Percentiles rank a stretch among this genome's conserved stretches.
Evolutionary conservation across 192 early-diverging fungal genomes (phyloP).

Genomic region (Entomortierella lignicola): DNA sequence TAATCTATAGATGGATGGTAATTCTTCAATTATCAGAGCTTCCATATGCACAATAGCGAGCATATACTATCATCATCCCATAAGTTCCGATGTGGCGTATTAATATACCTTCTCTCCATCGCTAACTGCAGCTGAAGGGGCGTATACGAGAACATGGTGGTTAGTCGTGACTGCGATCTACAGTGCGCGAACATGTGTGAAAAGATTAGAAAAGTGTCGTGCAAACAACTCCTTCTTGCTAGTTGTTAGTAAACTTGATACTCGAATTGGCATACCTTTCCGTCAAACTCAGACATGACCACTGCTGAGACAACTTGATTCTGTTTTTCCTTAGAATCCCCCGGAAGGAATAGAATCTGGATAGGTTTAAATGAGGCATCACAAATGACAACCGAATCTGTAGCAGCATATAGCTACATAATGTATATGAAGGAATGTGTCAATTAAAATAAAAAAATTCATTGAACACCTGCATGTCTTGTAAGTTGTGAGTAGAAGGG

Average conservation of each 20-base stretch:
- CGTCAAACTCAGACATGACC: slow-evolving; percentile 51
- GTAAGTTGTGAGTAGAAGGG: not conserved
- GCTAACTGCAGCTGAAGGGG: slow-evolving; percentile 7
- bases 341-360: slow-evolving; percentile 52
- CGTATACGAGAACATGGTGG: slow-evolving; percentile 43
- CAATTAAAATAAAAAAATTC: not conserved
- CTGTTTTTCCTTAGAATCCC: slow-evolving; percentile 38
- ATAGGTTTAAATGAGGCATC: slow-evolving; percentile 57
- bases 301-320: slow-evolving; percentile 53
- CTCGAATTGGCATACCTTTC: slow-evolving; percentile 51
- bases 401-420: slow-evolving; percentile 62
- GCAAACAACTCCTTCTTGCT: not conserved
- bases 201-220: not conserved
- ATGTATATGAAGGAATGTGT: not conserved
- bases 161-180: slow-evolving; percentile 50
- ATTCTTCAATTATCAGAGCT: not conserved
- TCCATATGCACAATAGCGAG: not conserved
- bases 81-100: too few species aligned
- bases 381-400: slow-evolving; percentile 62
- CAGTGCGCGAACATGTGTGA: slow-evolving; percentile 5
- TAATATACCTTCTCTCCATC: slow-evolving; percentile 37
- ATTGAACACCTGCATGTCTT: too few species aligned
- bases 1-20: slow-evolving; percentile 16
- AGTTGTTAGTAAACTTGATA: not conserved
- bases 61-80: too few species aligned